phyloP scores from a whole-genome alignment of 306 rosid genomes.

The Rosa lucieae region DNA sequence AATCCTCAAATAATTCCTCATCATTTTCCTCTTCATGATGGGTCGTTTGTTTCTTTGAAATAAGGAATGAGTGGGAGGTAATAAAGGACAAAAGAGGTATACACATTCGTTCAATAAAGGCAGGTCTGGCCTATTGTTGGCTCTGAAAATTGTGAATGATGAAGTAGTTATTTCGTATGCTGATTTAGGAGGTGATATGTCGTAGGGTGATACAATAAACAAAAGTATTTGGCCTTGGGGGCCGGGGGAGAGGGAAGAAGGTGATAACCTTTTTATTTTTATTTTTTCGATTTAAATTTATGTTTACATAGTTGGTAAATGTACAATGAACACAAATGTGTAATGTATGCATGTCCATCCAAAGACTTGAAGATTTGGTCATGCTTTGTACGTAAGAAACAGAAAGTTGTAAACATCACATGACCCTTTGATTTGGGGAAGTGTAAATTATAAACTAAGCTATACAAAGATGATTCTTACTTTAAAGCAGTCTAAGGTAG shows the following conservation, averaged over 20 bases:
- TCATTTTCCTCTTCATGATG: constrained; percentile 11
- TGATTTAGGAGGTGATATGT: neutral
- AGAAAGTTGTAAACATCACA: constrained; percentile 6
- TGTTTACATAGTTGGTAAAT: neutral
- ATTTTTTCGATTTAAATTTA: neutral
- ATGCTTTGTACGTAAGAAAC: neutral
- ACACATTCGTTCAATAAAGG: neutral
- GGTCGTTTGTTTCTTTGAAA: neutral
- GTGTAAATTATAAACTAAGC: neutral
- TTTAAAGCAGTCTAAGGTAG: neutral
- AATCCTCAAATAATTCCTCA: constrained; percentile 6
- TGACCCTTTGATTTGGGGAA: neutral
- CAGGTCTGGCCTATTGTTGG: neutral
- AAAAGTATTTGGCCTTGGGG: neutral
- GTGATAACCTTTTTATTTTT: neutral
- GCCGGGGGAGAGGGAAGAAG: neutral
- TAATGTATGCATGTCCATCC: neutral
- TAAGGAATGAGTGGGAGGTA: constrained; percentile 2
- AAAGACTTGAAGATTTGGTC: neutral
- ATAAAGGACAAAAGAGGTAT: neutral
- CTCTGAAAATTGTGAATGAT: constrained; percentile 1
- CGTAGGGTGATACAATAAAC: neutral
- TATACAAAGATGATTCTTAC: constrained; percentile 3
- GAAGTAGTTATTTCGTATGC: neutral
- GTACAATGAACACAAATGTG: neutral